Evolutionary conservation across 116 monocot genomes (phyloP), one percentile per base, ranked within the genome.

Genomic region (Papilionanthe hybrid): DNA sequence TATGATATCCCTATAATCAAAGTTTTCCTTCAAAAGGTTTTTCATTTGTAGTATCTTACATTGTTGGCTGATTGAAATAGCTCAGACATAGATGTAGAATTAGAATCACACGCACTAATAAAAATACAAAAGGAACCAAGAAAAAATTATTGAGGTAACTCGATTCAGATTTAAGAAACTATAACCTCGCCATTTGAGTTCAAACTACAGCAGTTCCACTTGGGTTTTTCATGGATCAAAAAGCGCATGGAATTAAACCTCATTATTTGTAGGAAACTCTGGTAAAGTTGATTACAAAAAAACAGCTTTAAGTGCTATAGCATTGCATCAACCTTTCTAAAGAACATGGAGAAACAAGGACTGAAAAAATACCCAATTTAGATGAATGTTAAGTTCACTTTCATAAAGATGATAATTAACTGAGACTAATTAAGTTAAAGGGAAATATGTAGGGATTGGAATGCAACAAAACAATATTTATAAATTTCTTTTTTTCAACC

Each of bases 401-500:
- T 32, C 37, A 69, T 37, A 17, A 69, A 27, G 22, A 27, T 65
- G 25, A 30, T 32, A 30, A 37, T 17, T 69, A 30, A 30, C 17
- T 15, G 12, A 3, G 5, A 30, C 1, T 18, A 0, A 32, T 69
- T 69, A 69, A 30, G 29, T 69, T 30, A 12, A 32, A 44, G 10
- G n/a, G 73, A 43, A 73, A 73, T 42, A 73, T 73, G 19, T 42
- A 44, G 2, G 20, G 41, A 20, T 7, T 28, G 13, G 49, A 9
- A 47, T 28, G 27, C 75, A 75, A 75, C 75, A 47, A 17, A 49
- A 25, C 6, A 28, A 11, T 49, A 75, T 75, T 27, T 50, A 75
- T 4, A 49, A 7, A 42, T 69, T 44, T 12, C 10, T 5, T 11
- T 75, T 25, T 1, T 32, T 44, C 37, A 74, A 95, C 99, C 99